Evolutionary conservation across 176 grass and related monocot genomes (phyloP).

Genomic region (Ensete glaucum): DNA sequence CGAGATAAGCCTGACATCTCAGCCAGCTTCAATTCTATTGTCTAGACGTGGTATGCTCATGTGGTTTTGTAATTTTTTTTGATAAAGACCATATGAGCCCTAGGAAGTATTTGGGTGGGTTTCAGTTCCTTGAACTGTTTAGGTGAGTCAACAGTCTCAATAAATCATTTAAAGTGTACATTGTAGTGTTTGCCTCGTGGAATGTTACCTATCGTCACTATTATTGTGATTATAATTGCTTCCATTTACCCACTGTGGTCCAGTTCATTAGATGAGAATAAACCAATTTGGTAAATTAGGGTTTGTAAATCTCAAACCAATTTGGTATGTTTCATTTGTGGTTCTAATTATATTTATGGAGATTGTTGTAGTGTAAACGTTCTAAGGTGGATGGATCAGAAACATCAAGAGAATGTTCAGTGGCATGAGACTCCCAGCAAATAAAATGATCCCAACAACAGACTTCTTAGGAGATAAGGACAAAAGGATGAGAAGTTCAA

Average conservation of each 20-base stretch:
- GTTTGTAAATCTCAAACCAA: neutral
- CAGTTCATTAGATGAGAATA: neutral
- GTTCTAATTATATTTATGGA: too few species aligned
- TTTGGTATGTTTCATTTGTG: too few species aligned
- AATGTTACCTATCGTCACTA: neutral
- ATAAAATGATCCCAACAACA: too few species aligned
- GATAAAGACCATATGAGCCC: constrained; percentile 72
- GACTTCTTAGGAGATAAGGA: too few species aligned
- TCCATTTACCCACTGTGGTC: neutral
- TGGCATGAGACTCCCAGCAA: too few species aligned
- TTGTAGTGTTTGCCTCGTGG: neutral
- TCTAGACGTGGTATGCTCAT: constrained; percentile 53
- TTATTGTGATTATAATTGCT: neutral
- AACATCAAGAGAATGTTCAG: too few species aligned
- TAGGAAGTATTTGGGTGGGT: constrained; percentile 29
- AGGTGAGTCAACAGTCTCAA: constrained; percentile 19
- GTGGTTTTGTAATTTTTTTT: constrained; percentile 99
- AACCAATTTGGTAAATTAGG: neutral
- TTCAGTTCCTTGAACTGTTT: constrained; percentile 33
- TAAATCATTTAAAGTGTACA: constrained; percentile 33
- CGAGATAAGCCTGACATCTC: constrained; percentile 30
- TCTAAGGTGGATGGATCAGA: too few species aligned
- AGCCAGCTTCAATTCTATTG: constrained; percentile 44
- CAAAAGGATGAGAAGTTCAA: too few species aligned
- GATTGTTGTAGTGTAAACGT: too few species aligned